phyloP scores from a whole-genome alignment of 371 early-diverging fungal genomes.

The Mortierella sp. region DNA sequence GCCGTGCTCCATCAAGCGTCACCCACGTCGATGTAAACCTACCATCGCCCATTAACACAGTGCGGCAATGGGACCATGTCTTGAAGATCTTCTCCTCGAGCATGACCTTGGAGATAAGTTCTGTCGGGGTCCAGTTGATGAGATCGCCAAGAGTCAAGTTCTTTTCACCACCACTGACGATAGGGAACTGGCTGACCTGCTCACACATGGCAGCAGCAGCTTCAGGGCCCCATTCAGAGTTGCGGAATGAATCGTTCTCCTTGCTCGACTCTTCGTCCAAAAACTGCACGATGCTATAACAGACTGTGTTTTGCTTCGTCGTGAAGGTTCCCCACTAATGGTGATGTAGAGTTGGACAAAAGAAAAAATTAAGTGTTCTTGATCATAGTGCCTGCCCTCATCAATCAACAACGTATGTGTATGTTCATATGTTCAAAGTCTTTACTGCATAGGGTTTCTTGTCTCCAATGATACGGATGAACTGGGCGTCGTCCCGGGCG shows the following conservation, averaged over 20 bases:
- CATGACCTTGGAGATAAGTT: slow-evolving; percentile 32
- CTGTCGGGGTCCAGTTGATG: slow-evolving; percentile 24
- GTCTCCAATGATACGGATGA: slow-evolving; percentile 18
- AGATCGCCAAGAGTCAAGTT: slow-evolving; percentile 19
- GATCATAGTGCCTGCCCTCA: background rate
- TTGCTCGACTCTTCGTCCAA: slow-evolving; percentile 10
- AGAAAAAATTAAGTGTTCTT: background rate
- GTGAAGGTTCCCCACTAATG: slow-evolving; percentile 28
- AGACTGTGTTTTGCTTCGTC: slow-evolving; percentile 16
- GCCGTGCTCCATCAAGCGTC: too few species aligned
- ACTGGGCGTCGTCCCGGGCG: slow-evolving; percentile 16
- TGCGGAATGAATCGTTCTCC: slow-evolving; percentile 9
- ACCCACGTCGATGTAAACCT: too few species aligned
- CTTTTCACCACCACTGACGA: background rate
- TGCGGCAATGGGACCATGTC: slow-evolving; percentile 34
- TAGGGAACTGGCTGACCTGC: slow-evolving; percentile 16
- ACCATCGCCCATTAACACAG: slow-evolving; percentile 37
- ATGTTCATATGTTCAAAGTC: background rate
- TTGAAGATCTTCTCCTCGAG: slow-evolving; percentile 37
- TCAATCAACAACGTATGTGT: background rate
- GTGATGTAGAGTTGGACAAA: background rate
- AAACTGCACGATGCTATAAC: slow-evolving; percentile 24
- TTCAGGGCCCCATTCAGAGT: slow-evolving; percentile 39
- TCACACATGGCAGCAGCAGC: slow-evolving; percentile 23
- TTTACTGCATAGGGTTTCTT: slow-evolving; percentile 38